Evolutionary conservation across 1,284 basidiomycete genomes (phyloP), one percentile per base, ranked within the genome.

Genomic region (Chondrostereum purpureum): DNA sequence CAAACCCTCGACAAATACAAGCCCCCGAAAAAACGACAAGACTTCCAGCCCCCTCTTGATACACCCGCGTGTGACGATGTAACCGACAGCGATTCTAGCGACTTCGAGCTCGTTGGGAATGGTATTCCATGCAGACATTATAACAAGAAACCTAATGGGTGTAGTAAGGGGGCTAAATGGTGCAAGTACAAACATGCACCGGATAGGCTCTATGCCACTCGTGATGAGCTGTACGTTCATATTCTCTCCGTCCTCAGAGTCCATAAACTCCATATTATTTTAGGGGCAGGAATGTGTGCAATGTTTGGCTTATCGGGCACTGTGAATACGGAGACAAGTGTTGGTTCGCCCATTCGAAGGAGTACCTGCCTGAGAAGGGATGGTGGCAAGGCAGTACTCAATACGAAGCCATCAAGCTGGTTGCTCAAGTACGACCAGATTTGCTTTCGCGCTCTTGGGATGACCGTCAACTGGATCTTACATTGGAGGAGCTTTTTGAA

Each of bases 71-170:
- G 57, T 50, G 6, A 49, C 52, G 40, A 35, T 12, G 20, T 37
- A 19, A 47, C 46, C 4, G 43, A 40, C 27, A 65, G 65, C 0
- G 68, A 68, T 48, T 68, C 66, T 14, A 64, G 62, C 39, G 70
- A 73, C 48, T 67, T 56, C 36, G 49, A 57, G 18, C 68, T 69
- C 45, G 48, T 40, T 1, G 71, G 64, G 3, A 66, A 61, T 24
- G 56, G 55, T 2, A 57, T 57, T 1, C 63, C 70, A 0, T 73
- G 70, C 51, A 57, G 60, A 44, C 64, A 58, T 50, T 65, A 72
- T 52, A 72, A 73, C 46, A 31, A 31, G 8, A 31, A 31, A 8
- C 27, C 27, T 8, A n/a, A 31, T 31, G 27, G 27, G 27, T 31
- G 27, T 31, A n/a, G n/a, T n/a, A n/a, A n/a, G n/a, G 8, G 27